These are phyloP conservation scores for Nectriaceae sp. DNA, from an alignment of 2,329 filamentous ascomycete species.

Conservation along the genomic window DNA sequence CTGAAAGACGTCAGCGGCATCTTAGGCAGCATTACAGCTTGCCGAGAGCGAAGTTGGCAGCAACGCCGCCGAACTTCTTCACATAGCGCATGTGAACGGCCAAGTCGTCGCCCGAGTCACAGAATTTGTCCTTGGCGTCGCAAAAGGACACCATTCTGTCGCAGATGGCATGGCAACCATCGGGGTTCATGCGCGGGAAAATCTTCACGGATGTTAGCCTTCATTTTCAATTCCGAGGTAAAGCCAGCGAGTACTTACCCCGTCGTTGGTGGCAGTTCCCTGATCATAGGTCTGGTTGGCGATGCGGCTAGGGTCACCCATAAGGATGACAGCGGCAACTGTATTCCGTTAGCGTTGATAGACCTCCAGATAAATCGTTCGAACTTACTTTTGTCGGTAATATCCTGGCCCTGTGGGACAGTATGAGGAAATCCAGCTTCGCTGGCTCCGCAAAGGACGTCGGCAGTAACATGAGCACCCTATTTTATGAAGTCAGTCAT, in stretches of 20 bases:
- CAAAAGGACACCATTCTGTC: constrained; percentile 19
- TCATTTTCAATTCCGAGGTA: background rate
- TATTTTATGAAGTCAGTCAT: constrained; percentile 1
- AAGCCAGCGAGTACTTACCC: constrained; percentile 4
- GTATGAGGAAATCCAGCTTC: constrained; percentile 19
- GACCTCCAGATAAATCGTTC: background rate
- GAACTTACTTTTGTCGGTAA: constrained; percentile 15
- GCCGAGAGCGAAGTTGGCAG: constrained; percentile 31
- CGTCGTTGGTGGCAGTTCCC: constrained; percentile 14
- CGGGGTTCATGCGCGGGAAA: constrained; percentile 11
- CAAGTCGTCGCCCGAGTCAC: constrained; percentile 16
- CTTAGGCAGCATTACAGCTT: constrained; percentile 6
- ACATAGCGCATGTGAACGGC: constrained; percentile 18
- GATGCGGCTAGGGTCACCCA: constrained; percentile 17
- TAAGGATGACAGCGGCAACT: constrained; percentile 19
- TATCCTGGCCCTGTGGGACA: constrained; percentile 4
- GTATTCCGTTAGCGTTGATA: accelerated
- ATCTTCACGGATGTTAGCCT: constrained; percentile 9
- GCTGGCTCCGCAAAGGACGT: constrained; percentile 24
- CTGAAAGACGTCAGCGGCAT: too few species aligned
- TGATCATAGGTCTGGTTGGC: constrained; percentile 12
- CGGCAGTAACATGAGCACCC: constrained; percentile 25
- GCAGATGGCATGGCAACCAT: constrained; percentile 10
- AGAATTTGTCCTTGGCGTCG: constrained; percentile 17
- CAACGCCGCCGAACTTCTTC: constrained; percentile 24